phyloP scores from a whole-genome alignment of 208 protist genomes.

The Leishmania tropica region DNA sequence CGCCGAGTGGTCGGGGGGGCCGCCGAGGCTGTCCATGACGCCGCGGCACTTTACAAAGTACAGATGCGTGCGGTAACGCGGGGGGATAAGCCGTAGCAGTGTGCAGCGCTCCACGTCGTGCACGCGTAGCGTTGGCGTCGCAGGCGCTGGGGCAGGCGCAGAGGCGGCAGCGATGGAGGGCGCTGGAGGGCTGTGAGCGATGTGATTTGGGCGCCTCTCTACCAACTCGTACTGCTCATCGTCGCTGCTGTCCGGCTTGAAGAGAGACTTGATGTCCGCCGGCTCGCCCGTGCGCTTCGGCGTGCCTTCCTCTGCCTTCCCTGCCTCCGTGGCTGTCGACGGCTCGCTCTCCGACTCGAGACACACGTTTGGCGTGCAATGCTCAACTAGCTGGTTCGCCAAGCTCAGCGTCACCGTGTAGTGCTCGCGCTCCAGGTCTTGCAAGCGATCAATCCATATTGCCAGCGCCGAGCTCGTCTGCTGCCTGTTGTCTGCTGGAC shows the following conservation, averaged over 20 bases:
- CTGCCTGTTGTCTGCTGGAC: neutral
- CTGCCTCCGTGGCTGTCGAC: neutral
- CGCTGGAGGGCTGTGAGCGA: neutral
- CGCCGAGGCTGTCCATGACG: slow-evolving; percentile 29
- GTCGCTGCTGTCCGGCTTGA: slow-evolving; percentile 23
- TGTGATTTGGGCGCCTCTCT: neutral
- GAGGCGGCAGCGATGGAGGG: neutral
- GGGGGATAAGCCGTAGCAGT: slow-evolving; percentile 33
- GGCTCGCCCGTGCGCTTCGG: too few species aligned
- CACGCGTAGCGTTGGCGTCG: slow-evolving; percentile 27
- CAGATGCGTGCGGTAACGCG: slow-evolving; percentile 15
- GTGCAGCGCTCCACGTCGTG: slow-evolving; percentile 55
- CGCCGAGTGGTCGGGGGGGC: neutral
- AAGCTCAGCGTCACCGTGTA: slow-evolving; percentile 49
- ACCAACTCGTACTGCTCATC: slow-evolving; percentile 17
- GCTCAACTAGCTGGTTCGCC: slow-evolving; percentile 18
- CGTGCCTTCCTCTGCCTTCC: too few species aligned
- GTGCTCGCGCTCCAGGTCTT: slow-evolving; percentile 61
- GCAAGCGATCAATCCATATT: slow-evolving; percentile 58
- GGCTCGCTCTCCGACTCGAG: neutral
- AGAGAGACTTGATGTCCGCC: slow-evolving; percentile 12
- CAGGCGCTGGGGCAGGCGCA: neutral
- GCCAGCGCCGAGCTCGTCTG: slow-evolving; percentile 9
- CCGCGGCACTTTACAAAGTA: slow-evolving; percentile 56
- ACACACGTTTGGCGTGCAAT: slow-evolving; percentile 18